Percentiles rank a stretch among this genome's conserved stretches.
Evolutionary conservation across 2,329 filamentous ascomycete genomes (phyloP).

Genomic region (Ophiostoma ips): DNA sequence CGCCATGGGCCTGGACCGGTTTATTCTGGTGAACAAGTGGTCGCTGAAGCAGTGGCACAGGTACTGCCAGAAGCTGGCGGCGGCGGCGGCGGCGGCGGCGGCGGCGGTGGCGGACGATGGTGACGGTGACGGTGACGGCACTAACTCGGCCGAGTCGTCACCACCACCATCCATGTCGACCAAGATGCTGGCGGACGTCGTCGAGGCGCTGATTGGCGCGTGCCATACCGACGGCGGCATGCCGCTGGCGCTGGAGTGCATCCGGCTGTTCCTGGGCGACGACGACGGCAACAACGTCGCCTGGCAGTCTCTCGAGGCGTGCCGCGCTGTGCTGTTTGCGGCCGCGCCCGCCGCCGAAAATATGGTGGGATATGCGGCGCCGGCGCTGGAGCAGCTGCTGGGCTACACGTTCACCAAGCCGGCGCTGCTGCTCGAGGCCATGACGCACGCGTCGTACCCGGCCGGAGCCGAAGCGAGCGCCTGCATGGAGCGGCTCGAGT

Average conservation of each 20-base stretch:
- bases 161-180: slow-evolving; percentile 39
- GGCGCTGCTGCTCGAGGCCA: slow-evolving; percentile 57
- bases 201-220: slow-evolving; percentile 73
- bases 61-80: slow-evolving; percentile 28
- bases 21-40: slow-evolving; percentile 55
- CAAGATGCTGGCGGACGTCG: slow-evolving; percentile 75
- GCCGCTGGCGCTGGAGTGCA: slow-evolving; percentile 45
- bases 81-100: background rate
- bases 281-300: slow-evolving; percentile 17
- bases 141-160: background rate
- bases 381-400: slow-evolving; percentile 48
- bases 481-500: slow-evolving; percentile 64
- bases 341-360: slow-evolving; percentile 24
- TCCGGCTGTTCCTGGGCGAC: slow-evolving; percentile 52
- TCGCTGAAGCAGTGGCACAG: slow-evolving; percentile 61
- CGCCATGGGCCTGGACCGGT: slow-evolving; percentile 52
- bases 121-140: too few species aligned
- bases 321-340: slow-evolving; percentile 30
- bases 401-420: slow-evolving; percentile 60
- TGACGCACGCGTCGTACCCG: slow-evolving; percentile 58
- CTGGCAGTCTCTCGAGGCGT: slow-evolving; percentile 34
- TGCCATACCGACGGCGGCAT: slow-evolving; percentile 57
- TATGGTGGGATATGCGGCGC: slow-evolving; percentile 23
- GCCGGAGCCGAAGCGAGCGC: slow-evolving; percentile 22
- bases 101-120: too few species aligned